Evolutionary conservation across 352 stramenopile genomes (phyloP), one percentile per base, ranked within the genome.

Genomic region (Blastocystis sp.): DNA sequence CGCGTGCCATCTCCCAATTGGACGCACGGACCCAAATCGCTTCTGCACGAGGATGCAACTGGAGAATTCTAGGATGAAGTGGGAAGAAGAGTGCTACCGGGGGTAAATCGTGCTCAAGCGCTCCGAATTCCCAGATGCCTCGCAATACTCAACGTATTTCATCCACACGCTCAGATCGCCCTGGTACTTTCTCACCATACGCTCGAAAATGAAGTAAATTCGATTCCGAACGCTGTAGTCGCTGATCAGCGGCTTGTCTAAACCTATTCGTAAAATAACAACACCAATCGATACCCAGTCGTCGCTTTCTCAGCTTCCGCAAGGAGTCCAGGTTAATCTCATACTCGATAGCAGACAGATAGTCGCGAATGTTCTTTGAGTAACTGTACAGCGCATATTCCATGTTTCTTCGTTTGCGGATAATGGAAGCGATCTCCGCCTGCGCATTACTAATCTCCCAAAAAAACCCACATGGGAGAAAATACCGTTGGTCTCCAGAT

Each of bases 251-350:
- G 19, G 17, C 42, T 88, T 76, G 28, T 24, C 52, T 14, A 88
- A 10, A 77, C 78, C 78, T 88, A 61, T 2, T 2, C 34, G 63
- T 2, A 61, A 60, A 21, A 88, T 21, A 21, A n/a, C 1, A 0
- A 3, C 11, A 77, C 60, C 19, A 4, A 45, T 17, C 59, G 45
- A 0, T 78, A 88, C 78, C 78, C 1, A 79, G 43, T 24, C 60
- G 24, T 60, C 66, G 45, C 78, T 88, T 88, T 10, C 78, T 11
- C 64, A 88, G n/a, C 45, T 60, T 79, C 11, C 78, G 78, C 64
- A 88, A 45, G 6, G 64, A 60, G 34, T 88, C 78, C 48, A 88
- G 34, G 45, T 88, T 88, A 40, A 88, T 88, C 52, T 88, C 78
- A 17, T 88, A 88, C 40, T 88, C 60, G 38, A 88, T 88, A 7